Conservation (phyloP, 352 stramenopile species). For the Pythium insidiosum region DNA sequence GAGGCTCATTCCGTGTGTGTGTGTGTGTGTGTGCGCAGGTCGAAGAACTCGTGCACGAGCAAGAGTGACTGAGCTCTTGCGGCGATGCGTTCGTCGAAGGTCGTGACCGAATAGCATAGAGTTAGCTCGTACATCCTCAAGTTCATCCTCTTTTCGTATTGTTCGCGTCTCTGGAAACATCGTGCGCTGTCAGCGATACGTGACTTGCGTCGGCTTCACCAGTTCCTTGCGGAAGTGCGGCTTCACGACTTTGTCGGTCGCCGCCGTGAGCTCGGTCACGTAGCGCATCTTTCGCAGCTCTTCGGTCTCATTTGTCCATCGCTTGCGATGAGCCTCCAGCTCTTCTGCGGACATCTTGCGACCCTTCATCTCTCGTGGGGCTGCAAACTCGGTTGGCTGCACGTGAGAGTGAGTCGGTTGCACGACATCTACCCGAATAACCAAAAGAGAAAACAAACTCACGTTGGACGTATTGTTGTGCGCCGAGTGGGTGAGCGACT, state of each 20-base stretch:
- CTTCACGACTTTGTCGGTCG: constrained; percentile 34
- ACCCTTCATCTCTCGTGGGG: constrained; percentile 49
- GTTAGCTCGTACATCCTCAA: no score
- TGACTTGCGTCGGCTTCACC: constrained; percentile 33
- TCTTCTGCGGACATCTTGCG: constrained; percentile 31
- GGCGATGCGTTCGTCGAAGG: no score
- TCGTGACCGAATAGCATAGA: no score
- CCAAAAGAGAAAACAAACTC: no score
- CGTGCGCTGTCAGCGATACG: no score
- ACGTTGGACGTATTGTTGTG: constrained; percentile 45
- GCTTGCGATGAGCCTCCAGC: constrained; percentile 42
- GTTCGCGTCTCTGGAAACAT: no score
- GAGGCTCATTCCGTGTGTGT: no score
- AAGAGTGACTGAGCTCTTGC: no score
- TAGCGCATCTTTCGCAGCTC: constrained; percentile 42
- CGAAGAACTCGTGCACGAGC: background rate
- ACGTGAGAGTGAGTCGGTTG: no score
- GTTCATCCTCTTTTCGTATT: no score
- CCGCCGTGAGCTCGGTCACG: constrained; percentile 42
- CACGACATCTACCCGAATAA: no score
- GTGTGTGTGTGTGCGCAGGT: background rate
- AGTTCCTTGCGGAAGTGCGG: constrained; percentile 55
- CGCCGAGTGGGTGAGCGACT: constrained; percentile 45
- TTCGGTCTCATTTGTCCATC: constrained; percentile 58
- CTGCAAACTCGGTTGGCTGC: constrained; percentile 52